These are phyloP conservation scores for Ilex asprella DNA, from an alignment of 257 asterid genomes.

Conservation along the genomic window DNA sequence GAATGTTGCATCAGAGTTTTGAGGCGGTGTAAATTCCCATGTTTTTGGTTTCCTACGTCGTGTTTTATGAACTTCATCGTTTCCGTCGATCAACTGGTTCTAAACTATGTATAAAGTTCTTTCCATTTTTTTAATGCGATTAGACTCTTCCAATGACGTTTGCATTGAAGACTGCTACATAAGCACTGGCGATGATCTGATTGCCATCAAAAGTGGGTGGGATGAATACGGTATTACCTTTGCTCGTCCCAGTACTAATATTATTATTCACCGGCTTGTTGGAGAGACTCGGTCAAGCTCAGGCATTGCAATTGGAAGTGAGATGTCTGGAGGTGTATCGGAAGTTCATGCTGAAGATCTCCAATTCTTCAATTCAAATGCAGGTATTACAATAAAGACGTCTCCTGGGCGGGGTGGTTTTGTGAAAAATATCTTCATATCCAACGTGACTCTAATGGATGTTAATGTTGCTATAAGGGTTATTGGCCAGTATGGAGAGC, in stretches of 20 bases:
- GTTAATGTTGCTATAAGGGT: background rate
- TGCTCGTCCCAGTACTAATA: conserved; percentile 33
- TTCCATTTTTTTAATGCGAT: too few relatives aligned
- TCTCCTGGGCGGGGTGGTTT: background rate
- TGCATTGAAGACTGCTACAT: conserved; percentile 60
- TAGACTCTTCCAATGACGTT: conserved; percentile 15
- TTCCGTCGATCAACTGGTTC: too few relatives aligned
- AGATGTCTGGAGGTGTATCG: conserved; percentile 1
- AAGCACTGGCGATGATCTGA: conserved; percentile 47
- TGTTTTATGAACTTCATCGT: too few relatives aligned
- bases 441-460: background rate
- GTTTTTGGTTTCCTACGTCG: too few relatives aligned
- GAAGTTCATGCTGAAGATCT: background rate
- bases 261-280: conserved; percentile 17
- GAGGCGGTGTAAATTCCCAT: too few relatives aligned
- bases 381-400: background rate
- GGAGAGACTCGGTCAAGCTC: background rate
- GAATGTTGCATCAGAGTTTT: too few relatives aligned
- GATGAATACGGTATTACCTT: conserved; percentile 58
- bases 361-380: background rate
- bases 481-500: background rate
- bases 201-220: conserved; percentile 64
- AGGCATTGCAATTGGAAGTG: conserved; percentile 2
- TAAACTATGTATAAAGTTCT: too few relatives aligned
- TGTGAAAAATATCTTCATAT: background rate